A percentile compares a stretch with the other conserved stretches of the same genome.
Evolutionary conservation across 164 flowering plant genomes (phyloP).

Genomic region (Platanus orientalis): DNA sequence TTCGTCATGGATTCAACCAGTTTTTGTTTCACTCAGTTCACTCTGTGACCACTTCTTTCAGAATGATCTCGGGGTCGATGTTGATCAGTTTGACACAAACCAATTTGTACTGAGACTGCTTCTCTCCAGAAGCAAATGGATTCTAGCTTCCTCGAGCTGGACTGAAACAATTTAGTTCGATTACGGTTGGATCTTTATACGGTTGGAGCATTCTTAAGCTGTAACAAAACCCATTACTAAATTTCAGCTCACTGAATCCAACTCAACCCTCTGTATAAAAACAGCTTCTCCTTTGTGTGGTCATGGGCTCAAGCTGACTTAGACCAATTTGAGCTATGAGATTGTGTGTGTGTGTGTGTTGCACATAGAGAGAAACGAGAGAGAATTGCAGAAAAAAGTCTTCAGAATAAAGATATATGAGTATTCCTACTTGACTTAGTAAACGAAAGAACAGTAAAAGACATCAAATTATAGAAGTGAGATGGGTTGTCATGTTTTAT

Average conservation of each 20-base stretch:
- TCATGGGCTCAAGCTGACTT: no score
- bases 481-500: constrained; percentile 25
- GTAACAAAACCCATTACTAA: no score
- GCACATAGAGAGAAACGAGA: not conserved
- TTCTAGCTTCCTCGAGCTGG: no score
- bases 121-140: not conserved
- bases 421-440: constrained; percentile 1
- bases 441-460: constrained; percentile 11
- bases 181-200: no score
- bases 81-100: not conserved
- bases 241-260: no score
- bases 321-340: no score
- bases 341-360: not conserved
- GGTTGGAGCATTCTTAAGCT: no score
- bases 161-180: no score
- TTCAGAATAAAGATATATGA: constrained; percentile 6
- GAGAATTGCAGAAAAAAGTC: not conserved
- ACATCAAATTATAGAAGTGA: constrained; percentile 15
- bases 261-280: no score
- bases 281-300: no score
- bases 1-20: not conserved
- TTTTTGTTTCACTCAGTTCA: not conserved
- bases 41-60: not conserved
- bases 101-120: not conserved
- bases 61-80: no score